Evolutionary conservation across 192 early-diverging fungal species (phyloP), one percentile per base, ranked within the genome.

Genomic region (Rhizoclosmatium sp.): DNA sequence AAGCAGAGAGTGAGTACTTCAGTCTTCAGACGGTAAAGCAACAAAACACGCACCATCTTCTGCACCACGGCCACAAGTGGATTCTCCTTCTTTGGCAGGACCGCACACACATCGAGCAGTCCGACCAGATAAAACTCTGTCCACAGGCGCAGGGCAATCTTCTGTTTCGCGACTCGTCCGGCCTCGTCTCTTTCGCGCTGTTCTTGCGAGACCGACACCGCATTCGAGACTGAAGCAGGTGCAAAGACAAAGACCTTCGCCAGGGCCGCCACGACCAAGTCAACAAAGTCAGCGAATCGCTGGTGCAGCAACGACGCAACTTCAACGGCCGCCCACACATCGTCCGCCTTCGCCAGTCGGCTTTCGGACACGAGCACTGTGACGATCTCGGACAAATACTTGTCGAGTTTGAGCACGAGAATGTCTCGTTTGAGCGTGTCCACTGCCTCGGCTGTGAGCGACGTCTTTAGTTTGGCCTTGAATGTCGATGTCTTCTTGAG

Each of bases 401-500:
- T 99, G 82, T 97, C 97, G n/a, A 99, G 88, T 80, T 93, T 95
- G 16, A 99, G 87, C 60, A 31, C n/a, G 31, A 92, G 89, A 47
- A 95, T 73, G 31, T 97, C 86, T 79, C 94, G 86, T 3, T 80
- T 81, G 3, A 94, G 45, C 79, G 83, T 0, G 80, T 80, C 51
- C 74, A 90, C 75, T 93, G 94, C 48, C 84, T 93, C 73, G 85
- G 87, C 76, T 90, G 87, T 81, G 87, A 93, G 23, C 87, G 82
- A 58, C 16, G 85, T 75, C 91, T 94, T 89, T 87, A 99, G 74
- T 76, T 97, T 97, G 81, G 95, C 95, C 71, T 98, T 94, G 81
- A 99, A 99, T 16, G 92, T 90, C 3, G 94, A 96, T 84, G 98
- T 98, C 87, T 98, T 98, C 82, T 99, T 99, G 62, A 99, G 95